Evolutionary conservation across 2,329 filamentous ascomycete genomes (phyloP).

Genomic region (Xylaria sp.): DNA sequence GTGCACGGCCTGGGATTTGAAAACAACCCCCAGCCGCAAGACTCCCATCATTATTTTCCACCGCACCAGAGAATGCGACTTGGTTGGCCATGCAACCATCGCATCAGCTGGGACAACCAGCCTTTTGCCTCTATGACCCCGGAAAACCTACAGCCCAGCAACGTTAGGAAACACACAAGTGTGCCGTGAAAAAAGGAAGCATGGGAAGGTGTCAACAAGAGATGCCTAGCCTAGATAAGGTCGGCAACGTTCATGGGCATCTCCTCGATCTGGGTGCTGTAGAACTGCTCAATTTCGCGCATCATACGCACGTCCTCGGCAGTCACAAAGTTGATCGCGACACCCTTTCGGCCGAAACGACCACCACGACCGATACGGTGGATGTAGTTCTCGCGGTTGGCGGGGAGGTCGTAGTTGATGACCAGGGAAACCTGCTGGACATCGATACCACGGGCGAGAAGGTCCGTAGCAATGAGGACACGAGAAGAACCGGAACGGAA

Average conservation of each 20-base stretch:
- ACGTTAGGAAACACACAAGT: constrained; percentile 25
- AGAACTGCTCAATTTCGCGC: constrained; percentile 99
- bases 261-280: constrained; percentile 99
- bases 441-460: constrained; percentile 98
- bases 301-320: constrained; percentile 99
- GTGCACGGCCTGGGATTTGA: constrained; percentile 31
- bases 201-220: constrained; percentile 4
- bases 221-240: constrained; percentile 54
- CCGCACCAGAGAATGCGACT: constrained; percentile 20
- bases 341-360: constrained; percentile 99
- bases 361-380: constrained; percentile 99
- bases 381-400: constrained; percentile 99
- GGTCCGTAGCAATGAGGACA: constrained; percentile 96
- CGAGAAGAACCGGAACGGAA: constrained; percentile 98
- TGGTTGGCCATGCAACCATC: constrained; percentile 19
- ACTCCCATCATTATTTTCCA: constrained; percentile 30
- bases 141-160: constrained; percentile 23
- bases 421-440: constrained; percentile 99
- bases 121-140: constrained; percentile 20
- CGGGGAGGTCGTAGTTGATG: constrained; percentile 99
- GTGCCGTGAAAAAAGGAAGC: constrained; percentile 25
- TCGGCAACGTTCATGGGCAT: constrained; percentile 95
- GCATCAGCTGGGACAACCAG: constrained; percentile 12
- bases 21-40: constrained; percentile 31
- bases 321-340: constrained; percentile 99